Evolutionary conservation across 176 grass and related monocot genomes (phyloP), one percentile per base, ranked within the genome.

Genomic region (Cenchrus purpureus): DNA sequence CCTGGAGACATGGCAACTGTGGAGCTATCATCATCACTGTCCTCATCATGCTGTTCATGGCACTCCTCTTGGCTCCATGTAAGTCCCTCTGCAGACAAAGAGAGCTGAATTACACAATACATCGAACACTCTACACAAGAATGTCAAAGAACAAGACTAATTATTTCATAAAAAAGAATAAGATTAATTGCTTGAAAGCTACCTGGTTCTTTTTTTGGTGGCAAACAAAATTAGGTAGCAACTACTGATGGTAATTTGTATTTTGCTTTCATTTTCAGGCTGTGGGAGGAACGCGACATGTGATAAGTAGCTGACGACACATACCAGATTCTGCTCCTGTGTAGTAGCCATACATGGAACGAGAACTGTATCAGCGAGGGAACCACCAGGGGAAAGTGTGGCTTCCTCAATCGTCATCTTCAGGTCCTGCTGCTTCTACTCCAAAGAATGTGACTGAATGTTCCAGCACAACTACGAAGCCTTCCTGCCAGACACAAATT

Each of bases 341-440:
- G 48, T 4, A 81, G 79, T 28, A 68, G 31, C 64, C 12, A 68
- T 31, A 80, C 12, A 15, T 80, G 64, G 12, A 42, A 6, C 13
- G 13, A 49, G 58, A 14, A 48, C 58, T 63, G 76, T 58, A 44
- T 78, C 42, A 2, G 1, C n/a, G 31, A 55, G 59, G 10, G 76
- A 16, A n/a, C 58, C 22, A 78, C 76, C 3, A 64, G 57, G n/a
- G 46, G 76, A 1, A 17, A 28, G 43, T 78, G 42, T 44, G 76
- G 44, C 44, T 50, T 65, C 22, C n/a, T 31, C 31, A 31, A 31
- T 31, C 31, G 1, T 65, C 77, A 79, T 79, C 43, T 25, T 19
- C 60, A 29, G 60, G 60, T 79, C 76, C 58, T 79, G 29, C n/a
- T 79, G 58, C 58, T 79, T 63, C 58, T 64, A 57, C 59, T 17